Evolutionary conservation across 345 rosid species (phyloP).

Genomic region (Gynandropsis gynandra): DNA sequence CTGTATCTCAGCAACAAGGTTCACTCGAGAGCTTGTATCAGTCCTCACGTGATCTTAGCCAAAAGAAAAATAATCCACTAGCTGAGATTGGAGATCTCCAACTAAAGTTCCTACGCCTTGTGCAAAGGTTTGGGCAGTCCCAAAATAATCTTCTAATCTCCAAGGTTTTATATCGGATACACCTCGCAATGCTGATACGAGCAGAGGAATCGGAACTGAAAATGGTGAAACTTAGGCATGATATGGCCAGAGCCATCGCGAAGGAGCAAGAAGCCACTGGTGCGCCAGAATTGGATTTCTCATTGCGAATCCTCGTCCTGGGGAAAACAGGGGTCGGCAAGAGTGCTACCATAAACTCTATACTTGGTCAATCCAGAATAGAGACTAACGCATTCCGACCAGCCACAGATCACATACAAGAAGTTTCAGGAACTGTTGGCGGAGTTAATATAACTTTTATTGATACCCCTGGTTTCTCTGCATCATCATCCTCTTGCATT

Average conservation of each 20-base stretch:
- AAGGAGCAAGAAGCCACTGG: conserved; percentile 71
- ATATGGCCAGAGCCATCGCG: conserved; percentile 48
- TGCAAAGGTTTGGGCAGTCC: conserved; percentile 51
- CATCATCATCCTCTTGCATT: conserved; percentile 39
- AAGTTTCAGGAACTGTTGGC: conserved; percentile 54
- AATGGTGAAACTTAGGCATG: conserved; percentile 40
- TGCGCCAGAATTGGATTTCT: conserved; percentile 55
- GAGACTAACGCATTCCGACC: conserved; percentile 75
- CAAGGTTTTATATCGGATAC: conserved; percentile 72
- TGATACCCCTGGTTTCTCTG: conserved; percentile 86
- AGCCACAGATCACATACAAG: conserved; percentile 55
- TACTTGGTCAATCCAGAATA: conserved; percentile 59
- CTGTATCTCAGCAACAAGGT: conserved; percentile 32
- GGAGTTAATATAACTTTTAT: conserved; percentile 76
- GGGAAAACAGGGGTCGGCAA: conserved; percentile 98
- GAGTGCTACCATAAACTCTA: conserved; percentile 92
- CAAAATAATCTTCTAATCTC: conserved; percentile 59
- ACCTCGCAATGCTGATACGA: conserved; percentile 69
- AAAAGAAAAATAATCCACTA: conserved; percentile 40
- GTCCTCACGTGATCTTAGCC: conserved; percentile 20
- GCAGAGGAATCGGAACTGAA: conserved; percentile 64
- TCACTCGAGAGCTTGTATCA: conserved; percentile 34
- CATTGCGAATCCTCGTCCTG: conserved; percentile 64
- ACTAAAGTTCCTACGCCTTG: conserved; percentile 62
- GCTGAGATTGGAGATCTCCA: conserved; percentile 61